Base-by-base conservation (phyloP, 768 basidiomycete genomes). In the Russula dissimulans region DNA sequence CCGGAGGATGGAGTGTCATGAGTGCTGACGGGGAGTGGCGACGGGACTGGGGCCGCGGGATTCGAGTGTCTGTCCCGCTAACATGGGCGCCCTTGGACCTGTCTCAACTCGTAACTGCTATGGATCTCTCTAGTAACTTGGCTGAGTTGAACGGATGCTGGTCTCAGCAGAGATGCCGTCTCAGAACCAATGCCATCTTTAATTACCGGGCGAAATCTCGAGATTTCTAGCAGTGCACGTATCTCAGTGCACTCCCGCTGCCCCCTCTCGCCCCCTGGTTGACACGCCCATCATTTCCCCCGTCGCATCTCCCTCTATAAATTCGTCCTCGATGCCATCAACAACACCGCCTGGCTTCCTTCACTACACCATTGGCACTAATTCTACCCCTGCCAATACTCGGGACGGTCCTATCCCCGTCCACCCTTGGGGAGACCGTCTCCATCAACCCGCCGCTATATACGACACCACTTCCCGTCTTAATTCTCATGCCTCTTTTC, bases 361-460 rank as follows among this genome's bases (percentile, higher is more conserved):
- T 48, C 56, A 48, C 51, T 26, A 54, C 59, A 14, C 18, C 18
- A n/a, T 42, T 18, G 22, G 14, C 12, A n/a, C 22, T 15, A 26
- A 42, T 34, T 49, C 42, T n/a, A 0, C 29, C 39, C 26, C 54
- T 39, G 36, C 39, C 34, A 42, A 9, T 10, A 9, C 39, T 36
- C 43, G 9, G 22, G 42, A 44, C 15, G 42, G 42, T 1, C 8
- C 42, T 14, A n/a, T 54, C 39, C 29, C 60, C n/a, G 31, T 18
- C 15, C 50, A 47, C 15, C 34, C 50, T n/a, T 32, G 36, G 55
- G 43, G 50, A 34, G 49, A 32, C n/a, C 56, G 43, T 52, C 39
- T 56, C 60, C 49, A 61, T 57, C 56, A 57, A 32, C 61, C 56
- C 44, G 61, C 56, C 14, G 36, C 51, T 54, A 57, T 62, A 53